Percentiles rank a stretch among this genome's conserved stretches.
Conservation (phyloP, 768 basidiomycete species). For the Russula ochroleuca region DNA sequence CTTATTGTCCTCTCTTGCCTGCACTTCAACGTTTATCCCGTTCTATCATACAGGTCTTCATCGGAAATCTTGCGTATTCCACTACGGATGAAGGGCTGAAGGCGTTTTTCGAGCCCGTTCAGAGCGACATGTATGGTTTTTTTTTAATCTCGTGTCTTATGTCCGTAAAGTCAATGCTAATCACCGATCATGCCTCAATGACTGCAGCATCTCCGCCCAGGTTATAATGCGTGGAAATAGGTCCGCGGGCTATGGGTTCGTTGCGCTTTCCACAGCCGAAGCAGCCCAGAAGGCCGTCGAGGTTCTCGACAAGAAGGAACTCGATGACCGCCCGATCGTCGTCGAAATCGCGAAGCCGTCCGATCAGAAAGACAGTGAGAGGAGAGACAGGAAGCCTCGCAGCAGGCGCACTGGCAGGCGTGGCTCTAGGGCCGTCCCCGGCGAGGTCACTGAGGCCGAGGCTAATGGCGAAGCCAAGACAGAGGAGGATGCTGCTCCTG, state of each 20-base stretch:
- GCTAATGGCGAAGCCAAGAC: slow-evolving; percentile 69
- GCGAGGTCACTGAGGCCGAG: slow-evolving; percentile 87
- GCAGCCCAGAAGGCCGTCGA: slow-evolving; percentile 86
- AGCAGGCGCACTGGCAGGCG: slow-evolving; percentile 82
- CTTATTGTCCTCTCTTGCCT: slow-evolving; percentile 31
- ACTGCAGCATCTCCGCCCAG: slow-evolving; percentile 68
- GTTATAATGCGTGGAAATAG: slow-evolving; percentile 82
- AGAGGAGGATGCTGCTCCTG: slow-evolving; percentile 51
- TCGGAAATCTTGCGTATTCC: slow-evolving; percentile 91
- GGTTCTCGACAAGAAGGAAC: slow-evolving; percentile 79
- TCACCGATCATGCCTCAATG: slow-evolving; percentile 24
- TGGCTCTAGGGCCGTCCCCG: slow-evolving; percentile 80
- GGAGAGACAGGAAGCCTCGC: slow-evolving; percentile 63
- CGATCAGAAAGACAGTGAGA: slow-evolving; percentile 81
- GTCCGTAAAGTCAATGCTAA: slow-evolving; percentile 18
- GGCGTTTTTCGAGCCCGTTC: slow-evolving; percentile 87
- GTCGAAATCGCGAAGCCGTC: slow-evolving; percentile 91
- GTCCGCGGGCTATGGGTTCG: slow-evolving; percentile 92
- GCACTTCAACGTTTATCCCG: slow-evolving; percentile 17
- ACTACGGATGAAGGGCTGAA: slow-evolving; percentile 93
- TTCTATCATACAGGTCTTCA: slow-evolving; percentile 64
- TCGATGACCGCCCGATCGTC: slow-evolving; percentile 84
- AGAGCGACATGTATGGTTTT: slow-evolving; percentile 75
- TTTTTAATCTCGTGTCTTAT: not conserved
- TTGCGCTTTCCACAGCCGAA: slow-evolving; percentile 73